Base-by-base conservation (phyloP, 345 rosid genomes). In the Heritiera littoralis region DNA sequence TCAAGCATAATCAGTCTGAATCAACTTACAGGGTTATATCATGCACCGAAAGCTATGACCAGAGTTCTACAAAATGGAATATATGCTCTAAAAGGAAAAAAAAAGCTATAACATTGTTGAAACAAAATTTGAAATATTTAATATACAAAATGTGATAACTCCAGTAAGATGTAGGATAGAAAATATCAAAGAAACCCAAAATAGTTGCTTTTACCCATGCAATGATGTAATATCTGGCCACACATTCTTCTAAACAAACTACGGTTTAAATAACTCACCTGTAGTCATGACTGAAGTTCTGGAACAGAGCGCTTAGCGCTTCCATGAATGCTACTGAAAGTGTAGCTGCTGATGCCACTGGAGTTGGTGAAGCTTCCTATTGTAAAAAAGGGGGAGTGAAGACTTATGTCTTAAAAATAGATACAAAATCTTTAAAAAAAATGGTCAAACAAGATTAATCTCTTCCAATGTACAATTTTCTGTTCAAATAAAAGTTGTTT, bases 311-410 rank as follows among this genome's bases (percentile, higher is more conserved):
- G 86, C 98, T 89, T 15, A 97, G 85, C 23, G 93, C 98, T 92
- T 94, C 96, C 99, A 97, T 97, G 81, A 92, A 94, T 32, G 99
- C 98, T 54, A 97, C 99, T 72, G 99, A 90, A 75, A 97, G 84
- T 6, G 98, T 92, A 60, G 97, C 98, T 78, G 98, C 94, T 76
- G 98, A 94, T 72, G 98, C 98, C 82, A 93, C 99, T 74, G 89
- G 92, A 59, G 98, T 88, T 9, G 98, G 90, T 52, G 97, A 93
- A 40, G 99, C 97, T 93, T 94, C 97, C 99, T 94, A 82, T 82
- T 45, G 81, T 58, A 72, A 60, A 66, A 80, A 70, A 65, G 66
- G 72, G 46, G 43, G 43, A 41, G 43, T 4, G 4, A 41, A 41
- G 63, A 48, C 40, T 23, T 69, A 54, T 11, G 4, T 20, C 73